Percentiles rank a stretch among this genome's conserved stretches.
Evolutionary conservation across 768 basidiomycete genomes (phyloP).

Genomic region (Pilatotrama ljubarskyi): DNA sequence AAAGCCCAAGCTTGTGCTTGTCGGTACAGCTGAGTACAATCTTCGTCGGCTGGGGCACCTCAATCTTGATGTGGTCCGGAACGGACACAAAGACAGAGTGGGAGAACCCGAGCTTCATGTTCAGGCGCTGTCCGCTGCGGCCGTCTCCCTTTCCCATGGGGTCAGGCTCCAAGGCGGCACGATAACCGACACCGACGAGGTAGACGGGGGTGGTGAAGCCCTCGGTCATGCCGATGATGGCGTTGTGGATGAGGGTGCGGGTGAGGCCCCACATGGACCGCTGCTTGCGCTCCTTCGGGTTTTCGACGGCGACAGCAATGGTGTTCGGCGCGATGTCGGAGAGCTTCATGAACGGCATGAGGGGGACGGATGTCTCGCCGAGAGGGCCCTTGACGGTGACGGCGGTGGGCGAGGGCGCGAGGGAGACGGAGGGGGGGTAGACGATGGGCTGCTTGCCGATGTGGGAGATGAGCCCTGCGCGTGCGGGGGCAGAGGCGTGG

Average conservation of each 20-base stretch:
- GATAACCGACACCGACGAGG: constrained; percentile 94
- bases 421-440: constrained; percentile 51
- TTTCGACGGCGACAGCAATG: constrained; percentile 46
- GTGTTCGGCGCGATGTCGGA: constrained; percentile 35
- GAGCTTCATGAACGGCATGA: constrained; percentile 48
- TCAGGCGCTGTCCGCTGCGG: constrained; percentile 66
- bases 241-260: constrained; percentile 86
- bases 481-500: constrained; percentile 44
- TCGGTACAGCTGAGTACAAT: constrained; percentile 81
- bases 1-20: constrained; percentile 85
- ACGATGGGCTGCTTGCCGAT: constrained; percentile 50
- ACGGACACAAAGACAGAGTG: constrained; percentile 84
- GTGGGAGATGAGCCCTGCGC: constrained; percentile 40
- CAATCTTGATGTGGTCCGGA: constrained; percentile 76
- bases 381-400: constrained; percentile 61
- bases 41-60: constrained; percentile 81
- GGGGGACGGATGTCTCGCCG: constrained; percentile 48
- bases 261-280: constrained; percentile 96
- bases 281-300: constrained; percentile 72
- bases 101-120: constrained; percentile 91
- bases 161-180: constrained; percentile 82
- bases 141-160: constrained; percentile 59
- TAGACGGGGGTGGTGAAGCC: constrained; percentile 84
- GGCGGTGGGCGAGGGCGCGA: constrained; percentile 36
- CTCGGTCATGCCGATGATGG: constrained; percentile 84